A percentile compares a stretch with the other conserved stretches of the same genome.
Conservation (phyloP, 2,329 filamentous ascomycete species). For the Fusarium sp. region DNA sequence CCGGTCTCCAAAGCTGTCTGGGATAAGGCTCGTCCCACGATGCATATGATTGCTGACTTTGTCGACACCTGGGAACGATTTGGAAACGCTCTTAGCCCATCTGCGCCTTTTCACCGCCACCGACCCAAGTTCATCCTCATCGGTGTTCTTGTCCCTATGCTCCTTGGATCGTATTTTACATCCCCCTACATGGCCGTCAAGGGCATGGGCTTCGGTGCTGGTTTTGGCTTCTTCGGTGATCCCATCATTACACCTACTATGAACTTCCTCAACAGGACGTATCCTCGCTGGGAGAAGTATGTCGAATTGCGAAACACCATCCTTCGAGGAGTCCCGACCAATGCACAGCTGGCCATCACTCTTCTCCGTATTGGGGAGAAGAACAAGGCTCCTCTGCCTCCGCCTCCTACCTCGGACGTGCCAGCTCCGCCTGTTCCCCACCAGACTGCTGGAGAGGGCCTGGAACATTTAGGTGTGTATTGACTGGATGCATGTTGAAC, state of each 20-base stretch:
- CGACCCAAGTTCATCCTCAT: constrained; percentile 68
- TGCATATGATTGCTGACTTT: constrained; percentile 67
- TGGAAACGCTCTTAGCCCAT: constrained; percentile 71
- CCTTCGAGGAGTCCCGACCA: constrained; percentile 86
- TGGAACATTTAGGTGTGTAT: constrained; percentile 54
- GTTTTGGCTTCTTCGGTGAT: constrained; percentile 84
- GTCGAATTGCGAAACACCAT: constrained; percentile 81
- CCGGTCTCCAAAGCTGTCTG: constrained; percentile 83
- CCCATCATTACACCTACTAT: constrained; percentile 75
- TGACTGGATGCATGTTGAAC: not conserved
- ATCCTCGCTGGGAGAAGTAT: constrained; percentile 81
- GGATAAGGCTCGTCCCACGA: constrained; percentile 79
- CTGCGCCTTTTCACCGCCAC: constrained; percentile 70
- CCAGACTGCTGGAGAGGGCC: constrained; percentile 58
- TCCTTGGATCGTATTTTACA: constrained; percentile 66
- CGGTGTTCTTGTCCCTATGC: constrained; percentile 63
- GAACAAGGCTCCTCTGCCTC: constrained; percentile 83
- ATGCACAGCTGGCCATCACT: constrained; percentile 85
- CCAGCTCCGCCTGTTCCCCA: constrained; percentile 58
- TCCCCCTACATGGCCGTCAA: constrained; percentile 75
- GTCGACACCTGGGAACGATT: constrained; percentile 66
- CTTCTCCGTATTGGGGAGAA: constrained; percentile 84
- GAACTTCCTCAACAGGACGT: constrained; percentile 69
- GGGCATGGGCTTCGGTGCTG: constrained; percentile 73
- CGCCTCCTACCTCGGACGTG: constrained; percentile 58